Base-by-base conservation (phyloP, 78 protist genomes). In the Chrysochromulina parva region DNA sequence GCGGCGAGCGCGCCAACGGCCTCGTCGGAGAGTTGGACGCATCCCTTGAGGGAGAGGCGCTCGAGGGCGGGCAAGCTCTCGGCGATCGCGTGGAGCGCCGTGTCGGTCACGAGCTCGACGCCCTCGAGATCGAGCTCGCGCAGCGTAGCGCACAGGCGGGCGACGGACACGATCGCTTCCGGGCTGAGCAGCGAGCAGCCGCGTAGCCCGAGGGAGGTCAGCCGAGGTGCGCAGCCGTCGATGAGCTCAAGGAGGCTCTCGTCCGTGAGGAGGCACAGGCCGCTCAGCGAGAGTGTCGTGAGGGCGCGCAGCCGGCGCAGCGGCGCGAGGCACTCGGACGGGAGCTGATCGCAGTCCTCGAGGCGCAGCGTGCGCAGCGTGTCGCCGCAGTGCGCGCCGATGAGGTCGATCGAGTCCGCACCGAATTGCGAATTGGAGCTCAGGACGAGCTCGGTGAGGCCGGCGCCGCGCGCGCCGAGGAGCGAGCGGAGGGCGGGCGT, bases 41-140 rank as follows among this genome's bases (percentile, higher is more conserved):
- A 78, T 10, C 50, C 11, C 19, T 38, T 28, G 28, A 78, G 60
- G 10, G 47, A 6, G 47, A 78, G 86, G 24, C 5, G 2, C 14
- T 3, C 0, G 22, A 78, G 86, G 28, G 57, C 84, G 19, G 38
- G 10, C 22, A 19, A 7, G 20, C 28, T 58, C 28, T 1, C 86
- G 55, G 48, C 60, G 48, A 78, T 9, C 5, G 20, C 53, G 48
- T 0, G 24, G 16, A 78, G n/a, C 0, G 55, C 10, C 10, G 0
- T 47, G 86, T 78, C 86, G 55, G 57, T 78, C n/a, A 78, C 14
- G n/a, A 48, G 3, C 82, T 74, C 82, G 82, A 74, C 82, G 50
- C 82, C 82, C 26, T 74, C 53, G 82, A 74, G 82, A 24, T 38
- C 16, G 10, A 74, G 55, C 82, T 48, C 82, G 4, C 16, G 57